Evolutionary conservation across 2,329 filamentous ascomycete species (phyloP), one percentile per base, ranked within the genome.

Genomic region (Fusarium cicatricum): DNA sequence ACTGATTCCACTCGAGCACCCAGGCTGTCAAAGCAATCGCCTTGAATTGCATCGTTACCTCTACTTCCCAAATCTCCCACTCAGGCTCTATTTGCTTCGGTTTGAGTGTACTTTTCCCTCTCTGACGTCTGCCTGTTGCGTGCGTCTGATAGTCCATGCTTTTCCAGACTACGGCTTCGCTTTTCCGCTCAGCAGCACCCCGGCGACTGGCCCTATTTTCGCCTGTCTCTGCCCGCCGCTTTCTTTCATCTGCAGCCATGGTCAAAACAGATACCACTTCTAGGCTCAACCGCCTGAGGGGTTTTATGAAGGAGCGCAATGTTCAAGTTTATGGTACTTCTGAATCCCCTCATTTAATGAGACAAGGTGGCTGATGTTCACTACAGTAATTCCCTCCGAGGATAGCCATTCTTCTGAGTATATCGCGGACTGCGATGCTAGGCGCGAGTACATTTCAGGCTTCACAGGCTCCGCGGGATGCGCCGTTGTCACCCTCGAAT

Each of bases 341-440:
- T 29, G 19, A 40, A 29, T 41, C 16, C 16, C 12, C 23, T 34
- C n/a, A 10, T 32, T 17, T 15, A 10, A 28, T 12, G 16, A 23
- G 19, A 15, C 46, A n/a, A 42, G 36, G 33, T 41, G 9, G 28
- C 59, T 62, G 26, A 63, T 49, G 59, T 4, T 21, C 17, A 11
- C 65, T 41, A 38, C 72, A 98, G 94, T 99, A 71, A 85, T 98
- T 7, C 95, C 95, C 1, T 97, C 94, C 29, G 95, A 98, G 84
- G 95, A 99, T 74, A 94, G 91, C 72, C 95, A 99, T 74, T 91
- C 94, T 66, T 98, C 94, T 65, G 95, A 99, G 79, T 99, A 99
- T 76, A 97, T 97, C 74, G 95, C 95, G 44, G 88, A 89, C n/a
- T 97, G 92, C 73, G 95, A 99, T 79, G 93, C 85, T 58, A 88